Evolutionary conservation across 177 flowering plant species (phyloP), one percentile per base, ranked within the genome.

Genomic region (Vitis hybrid): DNA sequence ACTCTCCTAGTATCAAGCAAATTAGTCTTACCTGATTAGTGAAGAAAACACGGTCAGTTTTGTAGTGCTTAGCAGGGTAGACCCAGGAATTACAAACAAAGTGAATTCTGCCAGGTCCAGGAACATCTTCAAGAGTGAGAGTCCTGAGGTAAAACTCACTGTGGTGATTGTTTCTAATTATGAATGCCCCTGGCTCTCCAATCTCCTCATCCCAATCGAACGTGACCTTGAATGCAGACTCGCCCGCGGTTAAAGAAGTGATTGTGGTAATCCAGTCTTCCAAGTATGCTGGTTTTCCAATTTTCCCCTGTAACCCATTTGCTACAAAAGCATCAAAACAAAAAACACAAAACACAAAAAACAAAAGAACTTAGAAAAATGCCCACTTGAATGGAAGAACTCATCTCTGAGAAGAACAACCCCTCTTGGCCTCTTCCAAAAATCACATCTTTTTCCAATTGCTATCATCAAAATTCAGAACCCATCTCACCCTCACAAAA

Each of bases 1-100:
- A 33, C 45, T 5, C 45, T n/a, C 12, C 5, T 7, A 12, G 9
- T 53, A 53, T 5, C 11, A 14, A 58, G 26, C 12, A 62, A 62
- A 14, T 62, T 21, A 15, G 5, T 16, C 31, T 55, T 73, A 90
- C 97, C 93, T 84, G 74, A 67, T 92, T 89, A 52, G 72, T 29
- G 72, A 91, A 91, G 87, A 91, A 91, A 77, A 89, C 65, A 1
- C 97, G 86, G 19, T 86, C 82, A 8, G 79, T 76, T 3, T 79
- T 73, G 81, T 92, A 90, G 10, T 74, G 59, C 0, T 80, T 55
- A n/a, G 86, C 77, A 2, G 97, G 97, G 68, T 90, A 94, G 71
- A 92, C 85, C 97, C 98, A 94, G 2, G 98, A 94, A 60, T 92
- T 82, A 81, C 98, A 94, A n/a, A 81, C 76, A 68, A 90, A 94